A percentile compares a stretch with the other conserved stretches of the same genome.
Conservation (phyloP, 768 basidiomycete species). For the Phanerochaete carnosa region DNA sequence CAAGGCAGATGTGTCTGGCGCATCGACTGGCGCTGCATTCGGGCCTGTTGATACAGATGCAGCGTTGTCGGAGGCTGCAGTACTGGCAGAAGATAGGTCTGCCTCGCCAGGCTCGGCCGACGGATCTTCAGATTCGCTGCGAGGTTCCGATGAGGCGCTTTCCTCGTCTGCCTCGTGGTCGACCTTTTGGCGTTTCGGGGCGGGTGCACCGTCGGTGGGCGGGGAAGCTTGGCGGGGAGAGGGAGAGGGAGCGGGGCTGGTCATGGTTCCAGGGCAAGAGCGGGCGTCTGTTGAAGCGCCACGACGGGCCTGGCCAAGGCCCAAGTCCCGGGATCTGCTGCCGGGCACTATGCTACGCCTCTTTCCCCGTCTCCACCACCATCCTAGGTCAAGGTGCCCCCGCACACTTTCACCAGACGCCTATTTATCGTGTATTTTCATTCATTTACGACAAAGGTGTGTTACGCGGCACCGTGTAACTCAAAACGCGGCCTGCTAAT, state of each 20-base stretch:
- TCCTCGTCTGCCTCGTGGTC: neutral
- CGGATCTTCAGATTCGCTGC: neutral
- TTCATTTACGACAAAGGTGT: neutral
- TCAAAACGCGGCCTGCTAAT: neutral
- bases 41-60: neutral
- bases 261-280: conserved; percentile 9
- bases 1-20: neutral
- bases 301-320: conserved; percentile 1
- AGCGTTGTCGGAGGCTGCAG: neutral
- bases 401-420: neutral
- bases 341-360: neutral
- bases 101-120: neutral
- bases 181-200: neutral
- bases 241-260: conserved; percentile 6
- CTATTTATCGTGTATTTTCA: neutral
- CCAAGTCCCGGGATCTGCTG: neutral
- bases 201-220: neutral
- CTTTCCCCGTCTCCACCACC: neutral
- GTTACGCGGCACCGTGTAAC: neutral
- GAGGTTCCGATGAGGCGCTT: neutral
- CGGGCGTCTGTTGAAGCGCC: neutral
- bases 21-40: neutral
- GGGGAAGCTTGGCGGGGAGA: conserved; percentile 4
- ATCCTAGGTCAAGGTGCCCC: neutral
- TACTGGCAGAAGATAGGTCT: neutral